A percentile compares a stretch with the other conserved stretches of the same genome.
Conservation (phyloP, 2,329 filamentous ascomycete species). For the Fusarium chuoi region DNA sequence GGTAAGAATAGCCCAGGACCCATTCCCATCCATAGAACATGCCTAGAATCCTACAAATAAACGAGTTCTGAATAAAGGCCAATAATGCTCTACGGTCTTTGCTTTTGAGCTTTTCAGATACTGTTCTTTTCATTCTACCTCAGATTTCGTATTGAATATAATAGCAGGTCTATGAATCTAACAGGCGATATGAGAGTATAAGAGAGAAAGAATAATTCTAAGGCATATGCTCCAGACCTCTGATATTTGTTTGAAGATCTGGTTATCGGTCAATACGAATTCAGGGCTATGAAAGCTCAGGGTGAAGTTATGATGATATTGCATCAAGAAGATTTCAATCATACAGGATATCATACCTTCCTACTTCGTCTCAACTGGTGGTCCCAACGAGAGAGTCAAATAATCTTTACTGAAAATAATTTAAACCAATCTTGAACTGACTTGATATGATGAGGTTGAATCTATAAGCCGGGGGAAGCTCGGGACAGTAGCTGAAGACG, state of each 20-base stretch:
- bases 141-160: neutral
- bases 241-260: neutral
- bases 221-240: neutral
- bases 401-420: neutral
- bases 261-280: neutral
- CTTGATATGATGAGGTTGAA: neutral
- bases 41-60: neutral
- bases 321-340: neutral
- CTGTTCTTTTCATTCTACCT: neutral
- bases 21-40: too few species aligned
- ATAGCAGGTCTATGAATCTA: neutral
- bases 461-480: constrained; percentile 7
- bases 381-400: neutral
- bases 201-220: too few species aligned
- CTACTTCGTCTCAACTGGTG: neutral
- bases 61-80: neutral
- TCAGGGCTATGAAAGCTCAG: neutral
- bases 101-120: neutral
- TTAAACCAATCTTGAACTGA: neutral
- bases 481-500: neutral
- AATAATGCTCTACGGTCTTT: neutral
- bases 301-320: neutral
- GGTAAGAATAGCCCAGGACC: too few species aligned
- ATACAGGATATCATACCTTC: neutral
- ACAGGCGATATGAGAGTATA: too few species aligned